These are phyloP conservation scores for Casuarina equisetifolia DNA, from an alignment of 306 rosid genomes.

Conservation along the genomic window DNA sequence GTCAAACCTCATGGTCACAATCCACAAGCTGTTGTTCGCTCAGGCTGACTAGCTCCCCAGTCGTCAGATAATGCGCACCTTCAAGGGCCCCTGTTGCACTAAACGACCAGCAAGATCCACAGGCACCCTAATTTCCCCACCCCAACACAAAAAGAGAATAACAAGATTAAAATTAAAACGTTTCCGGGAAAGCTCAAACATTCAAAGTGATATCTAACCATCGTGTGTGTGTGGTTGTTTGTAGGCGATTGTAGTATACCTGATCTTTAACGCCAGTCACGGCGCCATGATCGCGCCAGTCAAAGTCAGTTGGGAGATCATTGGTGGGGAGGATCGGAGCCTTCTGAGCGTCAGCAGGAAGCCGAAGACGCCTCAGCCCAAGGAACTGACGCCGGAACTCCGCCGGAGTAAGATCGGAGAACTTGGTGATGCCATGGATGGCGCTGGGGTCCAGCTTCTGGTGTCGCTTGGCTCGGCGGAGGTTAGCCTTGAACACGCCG, in stretches of 20 bases:
- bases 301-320: slow-evolving; percentile 73
- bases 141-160: not conserved
- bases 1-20: slow-evolving; percentile 87
- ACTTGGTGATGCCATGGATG: slow-evolving; percentile 80
- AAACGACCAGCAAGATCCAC: slow-evolving; percentile 98
- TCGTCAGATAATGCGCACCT: slow-evolving; percentile 74
- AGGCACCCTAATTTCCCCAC: slow-evolving; percentile 57
- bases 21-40: slow-evolving; percentile 99
- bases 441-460: slow-evolving; percentile 85
- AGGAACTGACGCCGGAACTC: slow-evolving; percentile 70
- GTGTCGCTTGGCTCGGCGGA: slow-evolving; percentile 67
- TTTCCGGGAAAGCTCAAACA: not conserved
- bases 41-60: slow-evolving; percentile 70
- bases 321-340: slow-evolving; percentile 87
- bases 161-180: not conserved
- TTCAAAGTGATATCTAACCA: too few species aligned
- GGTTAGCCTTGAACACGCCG: slow-evolving; percentile 65
- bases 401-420: slow-evolving; percentile 77
- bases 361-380: slow-evolving; percentile 72
- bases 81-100: slow-evolving; percentile 90
- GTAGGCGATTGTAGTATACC: slow-evolving; percentile 26
- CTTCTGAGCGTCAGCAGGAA: slow-evolving; percentile 59
- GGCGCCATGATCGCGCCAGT: slow-evolving; percentile 94
- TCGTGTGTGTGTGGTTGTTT: too few species aligned
- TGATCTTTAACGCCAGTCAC: slow-evolving; percentile 79